These are phyloP conservation scores for Daedaleopsis nitida DNA, from an alignment of 768 basidiomycete species.

Conservation along the genomic window DNA sequence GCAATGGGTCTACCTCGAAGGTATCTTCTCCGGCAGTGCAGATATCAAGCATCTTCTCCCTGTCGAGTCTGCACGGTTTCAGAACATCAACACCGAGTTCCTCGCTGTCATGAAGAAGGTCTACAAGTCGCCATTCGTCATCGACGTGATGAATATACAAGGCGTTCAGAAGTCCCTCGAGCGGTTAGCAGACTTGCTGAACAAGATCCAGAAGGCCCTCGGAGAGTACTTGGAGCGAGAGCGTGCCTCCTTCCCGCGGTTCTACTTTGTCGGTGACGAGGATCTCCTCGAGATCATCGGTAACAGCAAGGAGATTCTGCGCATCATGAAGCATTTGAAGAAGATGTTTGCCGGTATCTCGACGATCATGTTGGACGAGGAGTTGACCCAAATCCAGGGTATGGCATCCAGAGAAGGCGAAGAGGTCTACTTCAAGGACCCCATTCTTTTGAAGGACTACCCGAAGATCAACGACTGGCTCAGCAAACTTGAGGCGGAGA, in stretches of 20 bases:
- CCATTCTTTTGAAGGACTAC: constrained; percentile 87
- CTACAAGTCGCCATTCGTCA: constrained; percentile 96
- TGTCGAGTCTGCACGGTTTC: constrained; percentile 95
- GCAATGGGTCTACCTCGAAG: constrained; percentile 99
- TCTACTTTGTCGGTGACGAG: constrained; percentile 99
- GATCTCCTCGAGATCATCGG: constrained; percentile 98
- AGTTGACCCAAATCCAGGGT: constrained; percentile 83
- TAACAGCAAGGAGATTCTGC: constrained; percentile 97
- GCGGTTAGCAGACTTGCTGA: constrained; percentile 91
- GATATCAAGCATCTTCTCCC: constrained; percentile 99
- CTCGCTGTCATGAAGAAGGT: constrained; percentile 99
- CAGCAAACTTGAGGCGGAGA: constrained; percentile 86
- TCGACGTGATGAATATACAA: constrained; percentile 95
- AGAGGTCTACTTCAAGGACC: constrained; percentile 80
- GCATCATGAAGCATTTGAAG: constrained; percentile 99
- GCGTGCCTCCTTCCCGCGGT: constrained; percentile 96
- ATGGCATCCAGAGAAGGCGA: constrained; percentile 98
- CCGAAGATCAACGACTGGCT: constrained; percentile 99
- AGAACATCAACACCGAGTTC: constrained; percentile 98
- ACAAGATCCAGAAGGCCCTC: constrained; percentile 98
- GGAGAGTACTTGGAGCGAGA: constrained; percentile 99
- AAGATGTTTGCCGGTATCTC: constrained; percentile 99
- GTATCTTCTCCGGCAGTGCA: constrained; percentile 99
- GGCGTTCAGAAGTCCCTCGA: constrained; percentile 97
- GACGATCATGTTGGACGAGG: constrained; percentile 85